Evolutionary conservation across 2,329 filamentous ascomycete genomes (phyloP), one percentile per base, ranked within the genome.

Genomic region (Neoscytalidium dimidiatum): DNA sequence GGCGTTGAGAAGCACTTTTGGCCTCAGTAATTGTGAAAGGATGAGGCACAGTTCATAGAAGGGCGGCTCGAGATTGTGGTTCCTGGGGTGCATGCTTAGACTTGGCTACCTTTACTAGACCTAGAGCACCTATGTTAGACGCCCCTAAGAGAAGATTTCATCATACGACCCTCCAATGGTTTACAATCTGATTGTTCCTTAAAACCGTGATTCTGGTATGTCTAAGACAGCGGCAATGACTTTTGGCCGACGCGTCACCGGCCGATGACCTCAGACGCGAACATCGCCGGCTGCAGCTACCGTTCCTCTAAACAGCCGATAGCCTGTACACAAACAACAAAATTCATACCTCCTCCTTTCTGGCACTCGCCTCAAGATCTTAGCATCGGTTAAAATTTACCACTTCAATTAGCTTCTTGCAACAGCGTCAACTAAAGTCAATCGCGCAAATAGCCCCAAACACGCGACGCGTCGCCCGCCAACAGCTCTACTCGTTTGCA

Each of bases 1-100:
- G 79, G 74, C 29, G 66, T 67, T n/a, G 26, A 17, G 23, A 4
- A 44, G 28, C 3, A 17, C 11, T 44, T 38, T 26, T n/a, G 19
- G 33, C 23, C 21, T 43, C 11, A 23, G 1, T 35, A 14, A 44
- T 58, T 29, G 35, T 41, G 21, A n/a, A 11, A 7, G 28, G 38
- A 33, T 29, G 29, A 23, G 9, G 35, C 53, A 44, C 21, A 11
- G n/a, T 29, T 31, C 17, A 35, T 13, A 60, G 26, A 33, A 4
- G 6, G 26, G 56, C 41, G 21, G 41, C 23, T 58, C 23, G n/a
- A 29, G 9, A 23, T 19, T 23, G 23, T 26, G 35, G 23, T 44
- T 44, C 21, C 53, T 33, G 19, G 41, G n/a, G 38, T 48, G 56
- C 14, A 19, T 33, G 41, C 41, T 60, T 60, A 60, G 28, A 58